Base-by-base conservation (phyloP, 148 eudicot genomes). In the Camellia sinensis region DNA sequence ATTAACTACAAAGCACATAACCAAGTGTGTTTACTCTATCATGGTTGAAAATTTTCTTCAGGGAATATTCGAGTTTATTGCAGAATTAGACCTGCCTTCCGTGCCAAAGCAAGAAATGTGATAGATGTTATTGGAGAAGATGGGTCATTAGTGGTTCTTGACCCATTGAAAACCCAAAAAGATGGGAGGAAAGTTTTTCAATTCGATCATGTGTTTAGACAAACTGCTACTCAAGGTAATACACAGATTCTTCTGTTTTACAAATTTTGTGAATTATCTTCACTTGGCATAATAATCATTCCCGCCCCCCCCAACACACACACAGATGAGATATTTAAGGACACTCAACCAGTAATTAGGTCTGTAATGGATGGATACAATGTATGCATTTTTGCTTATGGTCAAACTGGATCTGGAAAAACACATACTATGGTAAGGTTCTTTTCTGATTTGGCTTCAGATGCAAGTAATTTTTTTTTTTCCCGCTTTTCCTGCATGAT, bases 291-390 rank as follows among this genome's bases (percentile, higher is more conserved):
- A n/a, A 59, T 0, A n/a, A 1, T 21, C 40, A 17, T 8, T 48
- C 6, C 11, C 18, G 4, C 41, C 64, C 72, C 22, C 72, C 46
- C 61, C 78, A n/a, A n/a, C n/a, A n/a, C n/a, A n/a, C n/a, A n/a
- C n/a, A 41, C 86, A 95, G 98, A 85, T 45, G 97, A 92, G 78
- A 84, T 95, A 56, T 95, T 89, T 65, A 86, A 73, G 81, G 94
- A 93, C 74, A 87, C 90, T 53, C 90, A 84, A 70, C 93, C 98
- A 7, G 82, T 95, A 63, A 85, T 93, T 43, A 89, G 94, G 88
- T 95, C 97, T 13, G 98, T 92, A 71, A 87, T 95, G 91, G 98
- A 95, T 85, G 98, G 98, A 64, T 92, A 90, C 86, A 92, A 89
- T 61, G 98, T 89, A 5, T 93, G 97, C 85, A 92, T 95, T 66